Evolutionary conservation across 805 yeast species (phyloP), one percentile per base, ranked within the genome.

Genomic region (Cyberlindnera samutprakarnensis): DNA sequence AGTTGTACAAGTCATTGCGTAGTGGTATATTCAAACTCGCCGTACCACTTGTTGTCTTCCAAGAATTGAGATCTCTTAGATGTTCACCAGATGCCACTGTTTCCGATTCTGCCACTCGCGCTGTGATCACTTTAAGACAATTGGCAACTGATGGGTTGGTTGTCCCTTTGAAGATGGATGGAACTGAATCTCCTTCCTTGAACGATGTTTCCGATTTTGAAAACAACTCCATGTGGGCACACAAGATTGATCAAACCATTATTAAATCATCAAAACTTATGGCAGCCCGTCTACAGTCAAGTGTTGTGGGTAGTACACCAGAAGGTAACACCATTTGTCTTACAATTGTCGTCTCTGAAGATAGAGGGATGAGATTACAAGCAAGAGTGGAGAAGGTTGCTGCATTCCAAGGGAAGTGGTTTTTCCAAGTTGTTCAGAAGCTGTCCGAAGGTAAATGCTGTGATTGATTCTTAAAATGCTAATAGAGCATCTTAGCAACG

Each of bases 21-120:
- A 70, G 72, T 42, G 67, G 65, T 11, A 69, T 79, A 3, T 65
- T 82, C 38, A 72, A 67, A 39, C 59, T 77, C 16, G 70, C 76
- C 43, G 73, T 81, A 5, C 88, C 92, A 25, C 59, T 82, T 36
- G 77, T 83, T 14, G 85, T 82, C 6, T 82, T 81, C 49, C 90
- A 81, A 58, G 92, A 82, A 47, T 59, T 82, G 38, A 57, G 90
- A 44, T 76, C 84, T 6, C 57, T 82, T 39, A 59, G 90, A 37
- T 72, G 80, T 44, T 76, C 85, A 1, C 70, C 74, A 13, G 92
- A 82, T 50, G 78, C 77, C 2, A 71, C 79, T 4, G 76, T 82
- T 14, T 73, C 85, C 2, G 92, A 82, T 51, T 79, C 87, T 3
- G 90, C 90, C 0, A 80, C 90, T 0, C 59, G 94, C 31, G 82